Percentiles rank a stretch among this genome's conserved stretches.
Evolutionary conservation across 2,329 filamentous ascomycete species (phyloP).

Genomic region (Neoarthrinium moseri): DNA sequence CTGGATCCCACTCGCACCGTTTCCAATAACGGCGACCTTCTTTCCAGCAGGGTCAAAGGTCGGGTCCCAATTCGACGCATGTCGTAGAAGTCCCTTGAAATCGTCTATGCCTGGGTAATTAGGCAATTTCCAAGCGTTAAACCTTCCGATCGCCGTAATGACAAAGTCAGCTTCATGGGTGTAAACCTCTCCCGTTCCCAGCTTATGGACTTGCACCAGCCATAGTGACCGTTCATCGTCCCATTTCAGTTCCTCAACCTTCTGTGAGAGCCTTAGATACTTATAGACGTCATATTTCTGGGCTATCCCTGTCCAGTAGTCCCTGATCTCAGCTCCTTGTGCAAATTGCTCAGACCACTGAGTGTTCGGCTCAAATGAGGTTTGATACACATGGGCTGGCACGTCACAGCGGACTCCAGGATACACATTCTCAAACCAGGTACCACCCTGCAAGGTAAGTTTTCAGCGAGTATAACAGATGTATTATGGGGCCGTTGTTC

Average conservation of each 20-base stretch:
- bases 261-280: constrained; percentile 52
- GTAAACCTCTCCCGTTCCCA: constrained; percentile 35
- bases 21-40: constrained; percentile 60
- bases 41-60: constrained; percentile 48
- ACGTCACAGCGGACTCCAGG: constrained; percentile 69
- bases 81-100: constrained; percentile 55
- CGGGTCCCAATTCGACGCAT: constrained; percentile 61
- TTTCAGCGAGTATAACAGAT: constrained; percentile 3
- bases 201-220: constrained; percentile 47
- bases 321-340: constrained; percentile 63
- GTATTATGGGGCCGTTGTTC: constrained; percentile 11
- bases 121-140: constrained; percentile 65
- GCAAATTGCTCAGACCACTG: constrained; percentile 70
- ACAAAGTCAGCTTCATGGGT: constrained; percentile 56
- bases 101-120: constrained; percentile 56
- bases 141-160: constrained; percentile 62
- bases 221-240: constrained; percentile 50
- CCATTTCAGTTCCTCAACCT: constrained; percentile 59
- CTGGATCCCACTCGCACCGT: constrained; percentile 61
- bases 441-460: constrained; percentile 39
- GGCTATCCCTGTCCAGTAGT: constrained; percentile 65
- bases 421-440: constrained; percentile 57
- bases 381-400: constrained; percentile 69
- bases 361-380: constrained; percentile 64
- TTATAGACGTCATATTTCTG: constrained; percentile 64